Percentiles rank a stretch among this genome's conserved stretches.
Conservation (phyloP, 495 filamentous ascomycete genomes). For the Talaromyces stipitatus region DNA sequence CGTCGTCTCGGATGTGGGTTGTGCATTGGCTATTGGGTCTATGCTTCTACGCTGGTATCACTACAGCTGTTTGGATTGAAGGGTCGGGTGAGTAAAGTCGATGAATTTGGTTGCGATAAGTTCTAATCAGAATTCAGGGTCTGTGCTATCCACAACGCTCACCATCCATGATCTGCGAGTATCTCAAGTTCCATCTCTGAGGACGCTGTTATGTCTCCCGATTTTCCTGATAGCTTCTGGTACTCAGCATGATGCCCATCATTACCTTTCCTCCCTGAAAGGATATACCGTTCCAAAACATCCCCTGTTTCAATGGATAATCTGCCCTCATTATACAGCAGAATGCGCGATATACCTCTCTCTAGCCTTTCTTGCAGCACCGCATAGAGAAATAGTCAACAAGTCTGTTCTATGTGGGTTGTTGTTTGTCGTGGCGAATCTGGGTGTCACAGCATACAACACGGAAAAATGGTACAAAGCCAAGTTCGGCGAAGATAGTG, state of each 20-base stretch:
- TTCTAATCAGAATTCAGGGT: slow-evolving; percentile 14
- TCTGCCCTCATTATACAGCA: slow-evolving; percentile 89
- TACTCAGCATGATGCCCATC: slow-evolving; percentile 74
- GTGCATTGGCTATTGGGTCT: slow-evolving; percentile 75
- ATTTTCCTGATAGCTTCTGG: slow-evolving; percentile 68
- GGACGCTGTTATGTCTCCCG: slow-evolving; percentile 52
- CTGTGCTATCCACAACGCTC: slow-evolving; percentile 20
- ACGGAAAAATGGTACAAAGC: slow-evolving; percentile 74
- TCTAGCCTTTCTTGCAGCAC: slow-evolving; percentile 69
- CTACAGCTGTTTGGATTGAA: slow-evolving; percentile 79
- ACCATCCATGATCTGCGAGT: slow-evolving; percentile 26
- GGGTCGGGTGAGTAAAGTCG: slow-evolving; percentile 55
- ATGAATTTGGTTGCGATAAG: background rate
- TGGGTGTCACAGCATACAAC: slow-evolving; percentile 70
- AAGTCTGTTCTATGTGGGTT: slow-evolving; percentile 61
- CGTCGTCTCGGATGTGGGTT: slow-evolving; percentile 71
- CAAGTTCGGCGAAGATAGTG: slow-evolving; percentile 65
- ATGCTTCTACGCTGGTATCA: slow-evolving; percentile 63
- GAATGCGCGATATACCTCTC: slow-evolving; percentile 80
- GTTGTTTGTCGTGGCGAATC: slow-evolving; percentile 69
- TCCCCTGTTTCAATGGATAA: slow-evolving; percentile 57
- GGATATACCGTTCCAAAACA: slow-evolving; percentile 77
- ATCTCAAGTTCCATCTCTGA: slow-evolving; percentile 42
- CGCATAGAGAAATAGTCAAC: slow-evolving; percentile 54
- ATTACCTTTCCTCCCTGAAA: slow-evolving; percentile 67